Evolutionary conservation across 2,329 filamentous ascomycete species (phyloP).

Genomic region (Cytospora leucostoma): DNA sequence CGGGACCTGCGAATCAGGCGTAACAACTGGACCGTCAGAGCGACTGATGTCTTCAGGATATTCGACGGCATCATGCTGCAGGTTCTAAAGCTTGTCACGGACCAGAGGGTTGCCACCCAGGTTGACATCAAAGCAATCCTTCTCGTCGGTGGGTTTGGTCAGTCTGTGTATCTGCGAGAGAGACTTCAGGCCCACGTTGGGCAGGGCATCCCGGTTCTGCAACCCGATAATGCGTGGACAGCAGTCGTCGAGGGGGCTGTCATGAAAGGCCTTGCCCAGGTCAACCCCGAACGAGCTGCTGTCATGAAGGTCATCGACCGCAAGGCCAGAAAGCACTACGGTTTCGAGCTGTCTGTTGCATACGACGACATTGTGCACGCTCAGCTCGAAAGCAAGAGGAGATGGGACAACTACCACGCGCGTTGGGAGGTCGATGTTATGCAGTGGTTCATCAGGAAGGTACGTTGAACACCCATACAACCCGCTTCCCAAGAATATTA

Average conservation of each 20-base stretch:
- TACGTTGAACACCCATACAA: constrained; percentile 24
- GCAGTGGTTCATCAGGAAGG: constrained; percentile 47
- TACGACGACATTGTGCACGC: constrained; percentile 38
- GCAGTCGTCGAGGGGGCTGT: constrained; percentile 54
- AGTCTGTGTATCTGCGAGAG: constrained; percentile 43
- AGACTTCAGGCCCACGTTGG: neutral
- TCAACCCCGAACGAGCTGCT: constrained; percentile 38
- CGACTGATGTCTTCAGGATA: constrained; percentile 43
- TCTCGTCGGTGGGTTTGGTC: constrained; percentile 43
- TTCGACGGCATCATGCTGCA: constrained; percentile 48
- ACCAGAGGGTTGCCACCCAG: constrained; percentile 45
- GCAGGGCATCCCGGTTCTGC: constrained; percentile 43
- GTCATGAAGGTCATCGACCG: constrained; percentile 44
- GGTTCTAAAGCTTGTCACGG: constrained; percentile 46
- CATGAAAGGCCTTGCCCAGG: constrained; percentile 48
- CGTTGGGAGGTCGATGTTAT: constrained; percentile 43
- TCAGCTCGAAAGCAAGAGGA: constrained; percentile 36
- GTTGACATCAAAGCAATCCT: constrained; percentile 28
- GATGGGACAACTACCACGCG: constrained; percentile 42
- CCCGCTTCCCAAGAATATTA: neutral
- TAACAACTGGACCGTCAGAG: constrained; percentile 42
- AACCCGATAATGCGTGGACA: constrained; percentile 51
- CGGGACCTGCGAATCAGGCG: constrained; percentile 41
- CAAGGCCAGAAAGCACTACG: constrained; percentile 48
- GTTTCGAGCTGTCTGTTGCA: constrained; percentile 38